Base-by-base conservation (phyloP, 2,329 filamentous ascomycete genomes). In the Aspergillus puulaauensis region DNA sequence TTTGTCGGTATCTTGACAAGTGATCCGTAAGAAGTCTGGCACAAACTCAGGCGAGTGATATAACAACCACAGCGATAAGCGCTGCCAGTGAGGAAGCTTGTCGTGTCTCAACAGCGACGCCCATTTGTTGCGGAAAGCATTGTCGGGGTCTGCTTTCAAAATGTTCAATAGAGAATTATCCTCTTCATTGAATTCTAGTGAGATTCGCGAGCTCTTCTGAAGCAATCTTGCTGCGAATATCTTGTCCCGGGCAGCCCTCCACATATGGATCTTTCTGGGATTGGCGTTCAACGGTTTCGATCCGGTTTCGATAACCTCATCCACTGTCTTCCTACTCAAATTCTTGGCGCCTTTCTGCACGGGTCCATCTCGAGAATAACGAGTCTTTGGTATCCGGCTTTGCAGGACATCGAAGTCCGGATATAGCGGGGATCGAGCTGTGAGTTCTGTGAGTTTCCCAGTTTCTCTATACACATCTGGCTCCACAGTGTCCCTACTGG, bases 51-150 rank as follows among this genome's bases (percentile, higher is more conserved):
- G 75, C 35, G 74, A 72, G 60, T 80, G 66, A 37, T 74, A 64
- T 27, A 83, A 61, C 19, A 80, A 64, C 75, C 76, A 80, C 14
- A 82, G 67, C 27, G 78, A 75, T 27, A 80, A 61, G 19, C 73
- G 69, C 44, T 74, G 68, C 80, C 80, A 83, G 37, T 66, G 65
- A 17, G 39, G 54, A 37, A 62, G 59, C 58, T 68, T 73, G 17
- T 56, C 58, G 14, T 41, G 14, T 47, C 59, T 60, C 31, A 59
- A 35, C 54, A 70, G 60, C 9, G 23, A 21, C 11, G 66, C 54
- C 73, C 73, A 75, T 17, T 56, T 47, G n/a, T 67, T 56, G 54
- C 63, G 61, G 54, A 75, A 75, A 9, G 35, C 57, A 3, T 64
- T 62, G 27, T 58, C 35, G 17, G 61, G 61, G 31, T 70, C 66